Conservation (phyloP, 352 stramenopile genomes). For the Globisporangium perplexum region DNA sequence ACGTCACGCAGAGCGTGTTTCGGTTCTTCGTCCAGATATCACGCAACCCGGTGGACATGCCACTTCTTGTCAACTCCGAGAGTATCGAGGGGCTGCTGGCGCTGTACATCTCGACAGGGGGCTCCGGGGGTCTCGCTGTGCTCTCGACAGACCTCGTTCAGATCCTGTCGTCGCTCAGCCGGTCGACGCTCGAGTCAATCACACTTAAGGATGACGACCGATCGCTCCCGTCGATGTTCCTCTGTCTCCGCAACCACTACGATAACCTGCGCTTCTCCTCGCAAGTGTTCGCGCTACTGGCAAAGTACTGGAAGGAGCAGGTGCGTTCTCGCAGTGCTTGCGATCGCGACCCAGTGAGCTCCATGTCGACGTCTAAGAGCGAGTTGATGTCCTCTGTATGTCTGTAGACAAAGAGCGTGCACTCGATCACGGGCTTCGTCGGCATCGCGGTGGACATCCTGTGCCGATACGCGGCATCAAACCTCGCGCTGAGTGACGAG, state of each 20-base stretch:
- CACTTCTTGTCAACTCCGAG: slow-evolving; percentile 40
- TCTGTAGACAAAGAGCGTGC: slow-evolving; percentile 23
- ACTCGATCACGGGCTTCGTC: slow-evolving; percentile 49
- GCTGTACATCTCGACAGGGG: slow-evolving; percentile 40
- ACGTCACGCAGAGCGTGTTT: slow-evolving; percentile 35
- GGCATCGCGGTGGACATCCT: slow-evolving; percentile 53
- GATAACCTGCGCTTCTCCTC: slow-evolving; percentile 38
- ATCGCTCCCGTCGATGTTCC: slow-evolving; percentile 53
- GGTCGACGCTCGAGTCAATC: slow-evolving; percentile 37
- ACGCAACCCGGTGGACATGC: slow-evolving; percentile 42
- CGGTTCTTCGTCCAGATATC: slow-evolving; percentile 51
- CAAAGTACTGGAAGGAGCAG: slow-evolving; percentile 36
- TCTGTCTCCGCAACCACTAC: slow-evolving; percentile 49
- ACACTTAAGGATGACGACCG: slow-evolving; percentile 37
- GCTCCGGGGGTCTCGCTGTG: slow-evolving; percentile 17
- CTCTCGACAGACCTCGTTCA: slow-evolving; percentile 34
- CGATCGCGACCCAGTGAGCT: background rate
- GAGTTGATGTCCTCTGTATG: background rate
- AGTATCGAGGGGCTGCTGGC: slow-evolving; percentile 56
- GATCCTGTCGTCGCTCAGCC: slow-evolving; percentile 36
- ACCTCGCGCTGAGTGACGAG: slow-evolving; percentile 5
- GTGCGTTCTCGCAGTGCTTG: slow-evolving; percentile 8
- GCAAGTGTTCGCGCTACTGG: slow-evolving; percentile 55
- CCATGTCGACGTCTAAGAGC: too few relatives aligned
- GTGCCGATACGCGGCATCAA: slow-evolving; percentile 9